Conservation (phyloP, 495 filamentous ascomycete species). For the Lichenothelia convexa region DNA sequence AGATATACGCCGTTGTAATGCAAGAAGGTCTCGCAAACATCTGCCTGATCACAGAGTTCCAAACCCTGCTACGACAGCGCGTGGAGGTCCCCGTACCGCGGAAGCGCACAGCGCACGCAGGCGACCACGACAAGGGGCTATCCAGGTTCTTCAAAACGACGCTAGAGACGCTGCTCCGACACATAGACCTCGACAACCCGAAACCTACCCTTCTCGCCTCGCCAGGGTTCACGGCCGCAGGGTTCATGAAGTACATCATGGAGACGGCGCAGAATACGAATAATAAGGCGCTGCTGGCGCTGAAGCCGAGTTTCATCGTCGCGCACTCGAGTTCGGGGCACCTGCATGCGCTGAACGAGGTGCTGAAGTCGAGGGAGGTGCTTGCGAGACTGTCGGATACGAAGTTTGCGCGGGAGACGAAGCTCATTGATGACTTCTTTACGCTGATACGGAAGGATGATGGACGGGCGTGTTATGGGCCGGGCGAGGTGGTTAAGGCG, state of each 20-base stretch:
- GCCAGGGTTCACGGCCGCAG: conserved; percentile 68
- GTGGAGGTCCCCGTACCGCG: conserved; percentile 70
- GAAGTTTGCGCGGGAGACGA: conserved; percentile 70
- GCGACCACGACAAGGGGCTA: conserved; percentile 27
- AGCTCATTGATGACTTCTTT: conserved; percentile 72
- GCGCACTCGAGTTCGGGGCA: conserved; percentile 76
- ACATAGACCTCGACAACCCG: conserved; percentile 51
- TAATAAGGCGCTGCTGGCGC: conserved; percentile 28
- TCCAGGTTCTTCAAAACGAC: conserved; percentile 64
- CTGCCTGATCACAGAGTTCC: conserved; percentile 79
- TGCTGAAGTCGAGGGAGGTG: conserved; percentile 63
- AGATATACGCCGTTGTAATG: conserved; percentile 80
- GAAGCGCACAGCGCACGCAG: conserved; percentile 30
- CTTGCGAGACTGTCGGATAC: conserved; percentile 59
- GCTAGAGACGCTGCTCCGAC: conserved; percentile 54
- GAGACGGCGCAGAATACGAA: conserved; percentile 45
- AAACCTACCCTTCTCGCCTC: conserved; percentile 72
- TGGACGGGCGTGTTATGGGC: conserved; percentile 80
- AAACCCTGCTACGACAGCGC: conserved; percentile 71
- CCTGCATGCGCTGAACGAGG: conserved; percentile 68
- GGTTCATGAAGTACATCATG: conserved; percentile 67
- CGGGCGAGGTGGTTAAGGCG: conserved; percentile 65
- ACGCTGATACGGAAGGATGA: conserved; percentile 68
- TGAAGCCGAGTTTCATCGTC: conserved; percentile 39
- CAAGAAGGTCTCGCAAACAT: conserved; percentile 88